Evolutionary conservation across 176 grass and related monocot genomes (phyloP), one percentile per base, ranked within the genome.

Genomic region (Aegilops sharonensis): DNA sequence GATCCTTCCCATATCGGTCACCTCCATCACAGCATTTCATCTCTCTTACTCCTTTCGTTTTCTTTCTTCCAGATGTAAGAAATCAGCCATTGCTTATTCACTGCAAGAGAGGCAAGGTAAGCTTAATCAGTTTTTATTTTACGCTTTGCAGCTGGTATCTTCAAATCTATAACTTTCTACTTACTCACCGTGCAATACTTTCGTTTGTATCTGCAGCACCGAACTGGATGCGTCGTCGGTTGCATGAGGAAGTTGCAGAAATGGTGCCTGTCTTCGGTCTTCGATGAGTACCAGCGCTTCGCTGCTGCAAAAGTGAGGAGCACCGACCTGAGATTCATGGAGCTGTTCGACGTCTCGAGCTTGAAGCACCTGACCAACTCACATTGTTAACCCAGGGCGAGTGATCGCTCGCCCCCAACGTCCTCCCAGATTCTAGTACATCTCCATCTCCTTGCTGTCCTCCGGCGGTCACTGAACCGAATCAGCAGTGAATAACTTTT

Each of bases 81-180:
- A 97, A 94, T 68, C 91, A 97, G 36, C 94, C 94, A 4, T 27
- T 97, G 64, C 94, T 97, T 64, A 94, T 97, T 68, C 94, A 97
- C 63, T 97, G 94, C 81, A 93, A 92, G 72, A 89, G 94, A 83
- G 94, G 94, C 69, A 94, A 97, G 87, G 94, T 94, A 77, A 54
- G 71, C 18, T 54, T 50, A 32, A 72, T 21, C 56, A 32, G 59
- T 21, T 64, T 8, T 8, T 1, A 18, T 27, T 81, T 74, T 29
- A 17, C 14, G 85, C 23, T 67, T 65, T 34, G 24, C 9, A 29
- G 5, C 24, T 57, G 11, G 1, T 57, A 61, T 79, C 12, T 64
- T 40, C 15, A 74, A 23, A 11, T 27, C 57, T 17, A 10, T 14
- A 36, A 65, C 56, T 69, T 6, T 78, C n/a, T 48, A 48, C 43